Conservation (phyloP, 1,284 basidiomycete genomes). For the Ceratobasidium sp. region DNA sequence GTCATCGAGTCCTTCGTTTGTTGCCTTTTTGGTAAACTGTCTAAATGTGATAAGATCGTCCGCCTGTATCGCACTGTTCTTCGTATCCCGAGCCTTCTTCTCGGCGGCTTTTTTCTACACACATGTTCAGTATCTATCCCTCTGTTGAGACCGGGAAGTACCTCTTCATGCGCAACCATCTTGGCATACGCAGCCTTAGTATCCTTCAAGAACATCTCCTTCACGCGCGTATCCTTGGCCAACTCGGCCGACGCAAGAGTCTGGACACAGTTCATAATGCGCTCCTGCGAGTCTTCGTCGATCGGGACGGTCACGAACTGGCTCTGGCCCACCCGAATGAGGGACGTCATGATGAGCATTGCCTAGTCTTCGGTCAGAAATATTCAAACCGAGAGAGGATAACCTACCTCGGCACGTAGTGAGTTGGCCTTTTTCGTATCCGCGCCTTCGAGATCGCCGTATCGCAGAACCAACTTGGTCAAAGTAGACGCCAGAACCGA, state of each 20-base stretch:
- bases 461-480: constrained; percentile 91
- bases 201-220: constrained; percentile 90
- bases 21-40: constrained; percentile 91
- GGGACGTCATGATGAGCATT: constrained; percentile 98
- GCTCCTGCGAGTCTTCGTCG: constrained; percentile 97
- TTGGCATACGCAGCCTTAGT: constrained; percentile 93
- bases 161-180: constrained; percentile 94
- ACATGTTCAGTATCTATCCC: neutral
- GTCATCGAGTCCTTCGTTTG: constrained; percentile 77
- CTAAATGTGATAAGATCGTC: constrained; percentile 94
- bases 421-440: constrained; percentile 71
- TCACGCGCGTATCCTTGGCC: constrained; percentile 64
- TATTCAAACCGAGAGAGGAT: neutral
- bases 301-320: constrained; percentile 93
- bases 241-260: constrained; percentile 75
- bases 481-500: constrained; percentile 87
- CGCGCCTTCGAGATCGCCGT: constrained; percentile 61
- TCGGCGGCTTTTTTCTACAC: constrained; percentile 79
- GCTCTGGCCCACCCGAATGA: constrained; percentile 96
- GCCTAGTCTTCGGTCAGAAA: constrained; percentile 57
- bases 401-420: constrained; percentile 81
- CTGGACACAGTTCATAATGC: constrained; percentile 96
- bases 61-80: constrained; percentile 80
- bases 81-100: constrained; percentile 83
- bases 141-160: constrained; percentile 45